Conservation (phyloP, 2,329 filamentous ascomycete species). For the Amesomyces nigricolor region DNA sequence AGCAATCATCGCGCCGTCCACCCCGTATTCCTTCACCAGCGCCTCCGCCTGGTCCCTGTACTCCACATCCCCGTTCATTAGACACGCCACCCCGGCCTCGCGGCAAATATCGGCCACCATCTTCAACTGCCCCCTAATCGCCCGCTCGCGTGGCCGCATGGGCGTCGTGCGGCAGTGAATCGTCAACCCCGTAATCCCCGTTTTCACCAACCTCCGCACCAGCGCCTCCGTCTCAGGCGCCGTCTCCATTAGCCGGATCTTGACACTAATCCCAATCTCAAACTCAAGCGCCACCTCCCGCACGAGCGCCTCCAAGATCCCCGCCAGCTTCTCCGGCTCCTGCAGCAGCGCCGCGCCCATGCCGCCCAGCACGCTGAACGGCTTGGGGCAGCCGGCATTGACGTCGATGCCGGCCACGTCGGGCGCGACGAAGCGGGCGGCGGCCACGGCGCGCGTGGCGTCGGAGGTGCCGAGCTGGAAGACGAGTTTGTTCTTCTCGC, state of each 20-base stretch:
- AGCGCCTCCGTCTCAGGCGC: conserved; percentile 69
- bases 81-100: conserved; percentile 79
- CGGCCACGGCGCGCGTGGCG: conserved; percentile 75
- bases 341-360: conserved; percentile 91
- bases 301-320: conserved; percentile 79
- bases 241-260: conserved; percentile 82
- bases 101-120: conserved; percentile 80
- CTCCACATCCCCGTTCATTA: conserved; percentile 93
- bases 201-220: conserved; percentile 71
- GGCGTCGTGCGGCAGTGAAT: conserved; percentile 94
- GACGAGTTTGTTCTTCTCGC: conserved; percentile 69
- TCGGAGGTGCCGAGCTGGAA: conserved; percentile 90
- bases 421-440: conserved; percentile 73
- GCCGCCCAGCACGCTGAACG: conserved; percentile 86
- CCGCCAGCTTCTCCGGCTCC: conserved; percentile 75
- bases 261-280: conserved; percentile 91
- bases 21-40: conserved; percentile 73
- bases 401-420: conserved; percentile 95
- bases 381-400: conserved; percentile 97
- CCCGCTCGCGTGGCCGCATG: conserved; percentile 85
- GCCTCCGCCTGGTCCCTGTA: conserved; percentile 64
- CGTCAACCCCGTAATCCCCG: conserved; percentile 87
- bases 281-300: conserved; percentile 68
- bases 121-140: conserved; percentile 75
- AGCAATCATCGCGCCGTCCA: conserved; percentile 95